Evolutionary conservation across 2,329 filamentous ascomycete genomes (phyloP).

Genomic region (Apiospora arundinis): DNA sequence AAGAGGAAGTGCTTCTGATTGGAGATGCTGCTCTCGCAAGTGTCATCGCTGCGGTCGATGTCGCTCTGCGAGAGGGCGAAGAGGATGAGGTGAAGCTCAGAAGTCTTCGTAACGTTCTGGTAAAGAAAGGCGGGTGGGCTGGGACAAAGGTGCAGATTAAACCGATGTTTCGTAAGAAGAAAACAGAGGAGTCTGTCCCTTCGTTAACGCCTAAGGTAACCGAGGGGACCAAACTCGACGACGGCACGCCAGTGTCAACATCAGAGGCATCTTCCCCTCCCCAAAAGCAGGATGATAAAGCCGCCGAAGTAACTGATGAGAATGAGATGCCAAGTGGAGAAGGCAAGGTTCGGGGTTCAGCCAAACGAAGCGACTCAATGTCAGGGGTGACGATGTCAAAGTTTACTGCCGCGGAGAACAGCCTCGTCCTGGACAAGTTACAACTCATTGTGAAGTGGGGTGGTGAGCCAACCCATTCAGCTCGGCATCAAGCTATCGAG

Average conservation of each 20-base stretch:
- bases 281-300: slow-evolving; percentile 26
- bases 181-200: slow-evolving; percentile 61
- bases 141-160: slow-evolving; percentile 99
- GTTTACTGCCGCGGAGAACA: slow-evolving; percentile 91
- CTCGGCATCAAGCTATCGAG: slow-evolving; percentile 93
- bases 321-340: slow-evolving; percentile 32
- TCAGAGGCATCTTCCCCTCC: slow-evolving; percentile 32
- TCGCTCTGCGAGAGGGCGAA: slow-evolving; percentile 77
- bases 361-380: slow-evolving; percentile 77
- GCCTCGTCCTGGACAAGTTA: slow-evolving; percentile 91
- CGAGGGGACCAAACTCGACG: slow-evolving; percentile 43
- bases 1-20: slow-evolving; percentile 93
- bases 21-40: slow-evolving; percentile 88
- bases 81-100: slow-evolving; percentile 90
- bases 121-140: slow-evolving; percentile 91
- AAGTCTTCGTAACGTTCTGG: slow-evolving; percentile 82
- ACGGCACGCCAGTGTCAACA: slow-evolving; percentile 37
- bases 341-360: slow-evolving; percentile 43
- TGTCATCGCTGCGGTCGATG: slow-evolving; percentile 85
- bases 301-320: slow-evolving; percentile 26
- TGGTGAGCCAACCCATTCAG: slow-evolving; percentile 96
- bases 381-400: slow-evolving; percentile 92
- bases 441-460: slow-evolving; percentile 99
- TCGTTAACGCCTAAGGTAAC: slow-evolving; percentile 39
- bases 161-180: slow-evolving; percentile 95